Evolutionary conservation across 2,329 filamentous ascomycete genomes (phyloP).

Genomic region (Penicillium polonicum): DNA sequence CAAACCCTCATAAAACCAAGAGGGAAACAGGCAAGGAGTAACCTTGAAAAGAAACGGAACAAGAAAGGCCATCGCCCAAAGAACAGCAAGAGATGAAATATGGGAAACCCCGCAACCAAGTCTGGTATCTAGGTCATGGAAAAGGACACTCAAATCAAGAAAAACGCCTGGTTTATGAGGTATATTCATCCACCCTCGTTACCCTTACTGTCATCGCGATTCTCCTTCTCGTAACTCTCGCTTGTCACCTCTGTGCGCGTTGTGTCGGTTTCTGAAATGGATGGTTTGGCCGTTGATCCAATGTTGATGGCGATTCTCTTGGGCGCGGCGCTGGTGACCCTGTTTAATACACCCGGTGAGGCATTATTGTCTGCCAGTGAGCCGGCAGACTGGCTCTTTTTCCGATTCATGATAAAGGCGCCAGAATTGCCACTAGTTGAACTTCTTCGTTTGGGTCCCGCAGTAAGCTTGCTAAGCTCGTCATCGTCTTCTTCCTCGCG

Average conservation of each 20-base stretch:
- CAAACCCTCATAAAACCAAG: constrained; percentile 14
- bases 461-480: constrained; percentile 77
- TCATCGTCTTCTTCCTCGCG: constrained; percentile 88
- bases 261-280: constrained; percentile 17
- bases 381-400: constrained; percentile 32
- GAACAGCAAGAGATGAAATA: constrained; percentile 11
- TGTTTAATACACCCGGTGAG: constrained; percentile 16
- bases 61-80: constrained; percentile 17
- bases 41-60: constrained; percentile 1
- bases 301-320: constrained; percentile 45
- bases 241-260: constrained; percentile 17
- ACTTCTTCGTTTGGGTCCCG: constrained; percentile 47
- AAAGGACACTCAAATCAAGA: constrained; percentile 12
- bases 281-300: constrained; percentile 28
- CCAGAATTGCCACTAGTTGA: constrained; percentile 41
- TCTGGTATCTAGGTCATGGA: constrained; percentile 21
- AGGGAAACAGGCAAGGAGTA: constrained; percentile 8
- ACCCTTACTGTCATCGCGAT: constrained; percentile 27
- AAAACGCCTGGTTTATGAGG: constrained; percentile 10
- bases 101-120: constrained; percentile 11
- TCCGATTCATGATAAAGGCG: constrained; percentile 34
- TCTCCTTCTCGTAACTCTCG: constrained; percentile 33
- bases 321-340: constrained; percentile 24
- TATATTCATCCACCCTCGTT: constrained; percentile 22
- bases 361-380: constrained; percentile 30